phyloP scores from a whole-genome alignment of 2,329 filamentous ascomycete genomes.

The Neofusicoccum umdonicola region DNA sequence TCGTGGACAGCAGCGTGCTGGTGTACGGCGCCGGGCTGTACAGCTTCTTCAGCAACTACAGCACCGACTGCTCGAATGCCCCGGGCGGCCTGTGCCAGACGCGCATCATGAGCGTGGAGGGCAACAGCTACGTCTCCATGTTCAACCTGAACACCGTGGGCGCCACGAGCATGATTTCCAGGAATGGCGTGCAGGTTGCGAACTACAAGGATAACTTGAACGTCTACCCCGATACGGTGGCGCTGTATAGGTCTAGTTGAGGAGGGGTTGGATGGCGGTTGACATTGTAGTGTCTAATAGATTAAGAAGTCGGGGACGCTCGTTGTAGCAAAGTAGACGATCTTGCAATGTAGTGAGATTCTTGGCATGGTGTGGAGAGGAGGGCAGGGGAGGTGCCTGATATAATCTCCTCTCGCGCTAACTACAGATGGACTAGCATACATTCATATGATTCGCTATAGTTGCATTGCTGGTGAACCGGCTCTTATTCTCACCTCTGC shows the following conservation, averaged over 20 bases:
- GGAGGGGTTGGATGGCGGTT: too few relatives aligned
- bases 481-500: too few relatives aligned
- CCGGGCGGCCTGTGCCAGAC: conserved; percentile 45
- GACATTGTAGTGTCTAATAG: too few relatives aligned
- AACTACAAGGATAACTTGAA: conserved; percentile 48
- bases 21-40: conserved; percentile 66
- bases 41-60: conserved; percentile 67
- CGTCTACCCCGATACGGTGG: conserved; percentile 37
- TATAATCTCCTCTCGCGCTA: too few relatives aligned
- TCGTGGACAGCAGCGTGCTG: conserved; percentile 57
- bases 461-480: too few relatives aligned
- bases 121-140: conserved; percentile 37
- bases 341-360: too few relatives aligned
- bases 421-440: too few relatives aligned
- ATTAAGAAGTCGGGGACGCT: too few relatives aligned
- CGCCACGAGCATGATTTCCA: conserved; percentile 45
- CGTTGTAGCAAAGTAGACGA: too few relatives aligned
- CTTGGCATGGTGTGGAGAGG: too few relatives aligned
- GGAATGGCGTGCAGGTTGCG: conserved; percentile 45
- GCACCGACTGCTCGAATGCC: conserved; percentile 32
- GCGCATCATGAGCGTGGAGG: conserved; percentile 49
- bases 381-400: too few relatives aligned
- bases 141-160: conserved; percentile 52
- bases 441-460: too few relatives aligned
- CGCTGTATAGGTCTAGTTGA: background rate